phyloP scores from a whole-genome alignment of 257 asterid species.

The Nicotiana attenuata region DNA sequence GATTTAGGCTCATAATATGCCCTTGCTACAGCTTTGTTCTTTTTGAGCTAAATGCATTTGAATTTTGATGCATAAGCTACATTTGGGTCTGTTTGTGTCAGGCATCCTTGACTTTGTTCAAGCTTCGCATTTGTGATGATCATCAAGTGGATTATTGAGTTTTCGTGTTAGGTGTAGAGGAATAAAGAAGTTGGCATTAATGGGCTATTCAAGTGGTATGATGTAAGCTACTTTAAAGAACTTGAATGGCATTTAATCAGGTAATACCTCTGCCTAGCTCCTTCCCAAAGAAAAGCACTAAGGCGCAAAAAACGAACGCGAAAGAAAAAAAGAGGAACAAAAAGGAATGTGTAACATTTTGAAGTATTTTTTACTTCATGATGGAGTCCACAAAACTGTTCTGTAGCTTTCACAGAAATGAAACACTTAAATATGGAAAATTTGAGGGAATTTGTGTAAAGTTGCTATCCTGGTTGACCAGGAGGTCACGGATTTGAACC shows the following conservation, averaged over 20 bases:
- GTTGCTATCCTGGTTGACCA: too few relatives aligned
- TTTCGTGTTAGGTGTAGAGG: background rate
- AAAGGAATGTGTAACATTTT: background rate
- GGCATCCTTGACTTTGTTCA: background rate
- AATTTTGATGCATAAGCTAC: background rate
- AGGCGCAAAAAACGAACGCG: background rate
- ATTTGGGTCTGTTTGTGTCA: background rate
- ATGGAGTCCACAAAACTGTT: background rate
- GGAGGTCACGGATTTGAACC: too few relatives aligned
- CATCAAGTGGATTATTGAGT: background rate
- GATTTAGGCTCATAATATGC: background rate
- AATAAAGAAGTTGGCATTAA: background rate
- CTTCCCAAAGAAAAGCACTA: background rate
- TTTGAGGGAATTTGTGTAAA: background rate
- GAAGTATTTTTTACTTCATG: background rate
- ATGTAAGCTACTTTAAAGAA: background rate
- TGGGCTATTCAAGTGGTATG: slow-evolving; percentile 2
- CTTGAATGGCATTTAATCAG: background rate
- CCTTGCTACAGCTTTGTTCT: background rate
- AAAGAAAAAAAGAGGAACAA: background rate
- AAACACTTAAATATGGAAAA: background rate
- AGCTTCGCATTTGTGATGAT: background rate
- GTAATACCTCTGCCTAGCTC: background rate
- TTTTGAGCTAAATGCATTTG: slow-evolving; percentile 2
- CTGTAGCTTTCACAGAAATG: background rate